A percentile compares a stretch with the other conserved stretches of the same genome.
Evolutionary conservation across 2,329 filamentous ascomycete genomes (phyloP).

Genomic region (Pezicula neosporulosa): DNA sequence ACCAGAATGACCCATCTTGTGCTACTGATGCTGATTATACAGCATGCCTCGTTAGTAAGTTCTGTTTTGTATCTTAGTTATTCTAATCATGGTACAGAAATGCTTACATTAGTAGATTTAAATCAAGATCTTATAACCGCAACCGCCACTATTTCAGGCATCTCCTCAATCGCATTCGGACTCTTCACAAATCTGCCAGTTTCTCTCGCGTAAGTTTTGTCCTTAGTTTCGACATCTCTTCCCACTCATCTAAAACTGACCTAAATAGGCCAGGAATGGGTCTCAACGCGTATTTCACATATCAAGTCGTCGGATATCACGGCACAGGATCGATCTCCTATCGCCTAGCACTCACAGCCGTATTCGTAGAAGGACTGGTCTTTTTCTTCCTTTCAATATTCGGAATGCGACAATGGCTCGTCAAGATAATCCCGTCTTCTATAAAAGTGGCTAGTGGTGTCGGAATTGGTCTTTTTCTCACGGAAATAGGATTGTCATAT

Average conservation of each 20-base stretch:
- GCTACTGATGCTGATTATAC: constrained; percentile 35
- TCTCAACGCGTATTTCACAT: constrained; percentile 65
- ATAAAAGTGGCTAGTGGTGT: constrained; percentile 64
- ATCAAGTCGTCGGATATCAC: constrained; percentile 61
- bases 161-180: constrained; percentile 74
- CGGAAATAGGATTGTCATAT: constrained; percentile 68
- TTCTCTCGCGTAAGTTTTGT: constrained; percentile 60
- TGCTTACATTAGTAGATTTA: constrained; percentile 41
- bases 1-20: constrained; percentile 11
- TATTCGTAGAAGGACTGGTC: constrained; percentile 63
- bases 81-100: not conserved
- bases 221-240: too few species aligned
- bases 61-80: not conserved
- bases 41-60: constrained; percentile 35
- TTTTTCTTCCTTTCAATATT: constrained; percentile 62
- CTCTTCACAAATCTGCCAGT: constrained; percentile 80
- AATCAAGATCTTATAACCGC: constrained; percentile 81
- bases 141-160: constrained; percentile 74
- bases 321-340: constrained; percentile 56
- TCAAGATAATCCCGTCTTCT: constrained; percentile 60
- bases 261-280: constrained; percentile 59
- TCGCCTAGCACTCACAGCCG: constrained; percentile 56
- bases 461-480: constrained; percentile 62
- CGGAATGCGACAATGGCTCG: constrained; percentile 71
- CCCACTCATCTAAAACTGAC: not conserved